Conservation (phyloP, 352 stramenopile species). For the Aphanomyces stellatus region DNA sequence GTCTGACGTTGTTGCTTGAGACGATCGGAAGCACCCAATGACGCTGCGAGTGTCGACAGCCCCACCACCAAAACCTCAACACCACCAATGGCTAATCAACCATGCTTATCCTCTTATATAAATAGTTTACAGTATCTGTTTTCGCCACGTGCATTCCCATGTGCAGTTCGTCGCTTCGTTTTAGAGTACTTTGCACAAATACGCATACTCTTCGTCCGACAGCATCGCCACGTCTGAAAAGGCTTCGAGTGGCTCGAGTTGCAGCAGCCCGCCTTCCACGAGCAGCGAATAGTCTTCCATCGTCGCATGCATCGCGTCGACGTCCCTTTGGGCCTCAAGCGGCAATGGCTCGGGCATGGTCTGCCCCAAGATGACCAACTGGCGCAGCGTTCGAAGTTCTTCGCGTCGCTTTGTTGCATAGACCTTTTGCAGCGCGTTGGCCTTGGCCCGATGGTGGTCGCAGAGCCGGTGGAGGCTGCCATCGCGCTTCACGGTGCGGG, state of each 20-base stretch:
- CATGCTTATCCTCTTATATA: too few relatives aligned
- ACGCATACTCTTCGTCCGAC: not conserved
- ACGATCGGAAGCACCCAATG: too few relatives aligned
- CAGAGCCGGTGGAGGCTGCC: conserved; percentile 9
- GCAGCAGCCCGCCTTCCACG: too few relatives aligned
- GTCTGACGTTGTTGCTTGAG: too few relatives aligned
- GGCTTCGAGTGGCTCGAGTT: not conserved
- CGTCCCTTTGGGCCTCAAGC: not conserved
- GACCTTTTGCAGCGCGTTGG: conserved; percentile 16
- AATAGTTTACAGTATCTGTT: too few relatives aligned
- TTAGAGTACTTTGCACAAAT: not conserved
- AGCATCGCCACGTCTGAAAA: not conserved
- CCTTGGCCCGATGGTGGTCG: conserved; percentile 1
- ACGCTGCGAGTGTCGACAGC: too few relatives aligned
- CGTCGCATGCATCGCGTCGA: not conserved
- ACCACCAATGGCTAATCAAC: too few relatives aligned
- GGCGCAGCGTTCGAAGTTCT: conserved; percentile 6
- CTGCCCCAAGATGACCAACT: not conserved
- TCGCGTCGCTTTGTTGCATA: conserved; percentile 16
- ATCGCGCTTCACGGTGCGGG: conserved; percentile 5
- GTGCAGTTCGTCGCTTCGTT: too few relatives aligned
- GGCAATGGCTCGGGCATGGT: not conserved
- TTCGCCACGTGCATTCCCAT: too few relatives aligned
- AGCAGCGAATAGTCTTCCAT: not conserved
- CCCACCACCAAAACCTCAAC: too few relatives aligned